A percentile compares a stretch with the other conserved stretches of the same genome.
These are phyloP conservation scores for Trichosporon ovoides DNA, from an alignment of 1,284 basidiomycete genomes.

Conservation along the genomic window DNA sequence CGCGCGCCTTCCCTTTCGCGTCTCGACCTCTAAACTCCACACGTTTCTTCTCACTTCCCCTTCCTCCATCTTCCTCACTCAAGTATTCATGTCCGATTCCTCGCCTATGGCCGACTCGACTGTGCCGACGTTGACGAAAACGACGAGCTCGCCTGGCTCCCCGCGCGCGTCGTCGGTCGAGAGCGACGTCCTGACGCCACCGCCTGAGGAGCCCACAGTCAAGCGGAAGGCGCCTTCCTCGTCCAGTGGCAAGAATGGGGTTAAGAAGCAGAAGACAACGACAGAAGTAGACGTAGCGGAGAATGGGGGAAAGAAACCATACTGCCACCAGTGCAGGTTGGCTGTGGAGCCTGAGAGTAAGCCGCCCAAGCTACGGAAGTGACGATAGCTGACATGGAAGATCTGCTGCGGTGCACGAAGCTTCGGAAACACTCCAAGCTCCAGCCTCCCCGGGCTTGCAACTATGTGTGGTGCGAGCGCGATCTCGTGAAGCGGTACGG, in stretches of 20 bases:
- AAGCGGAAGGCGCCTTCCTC: neutral
- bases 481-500: slow-evolving; percentile 30
- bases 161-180: neutral
- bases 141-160: neutral
- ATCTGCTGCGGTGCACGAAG: slow-evolving; percentile 31
- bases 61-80: neutral
- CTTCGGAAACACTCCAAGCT: slow-evolving; percentile 22
- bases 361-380: neutral
- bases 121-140: neutral
- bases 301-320: slow-evolving; percentile 21
- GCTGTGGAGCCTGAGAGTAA: slow-evolving; percentile 13
- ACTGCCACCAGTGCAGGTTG: slow-evolving; percentile 30
- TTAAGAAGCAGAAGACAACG: slow-evolving; percentile 5
- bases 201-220: neutral
- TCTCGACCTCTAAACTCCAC: neutral
- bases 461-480: slow-evolving; percentile 31
- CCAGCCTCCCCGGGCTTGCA: slow-evolving; percentile 22
- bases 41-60: neutral
- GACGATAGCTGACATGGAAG: neutral
- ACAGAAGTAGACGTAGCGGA: neutral
- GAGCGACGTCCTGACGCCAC: slow-evolving; percentile 1
- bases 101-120: neutral
- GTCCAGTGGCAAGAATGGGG: neutral
- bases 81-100: slow-evolving; percentile 23
- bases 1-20: neutral